Evolutionary conservation across 2,329 filamentous ascomycete species (phyloP).

Genomic region (Aspergillus oerlinghausenensis): DNA sequence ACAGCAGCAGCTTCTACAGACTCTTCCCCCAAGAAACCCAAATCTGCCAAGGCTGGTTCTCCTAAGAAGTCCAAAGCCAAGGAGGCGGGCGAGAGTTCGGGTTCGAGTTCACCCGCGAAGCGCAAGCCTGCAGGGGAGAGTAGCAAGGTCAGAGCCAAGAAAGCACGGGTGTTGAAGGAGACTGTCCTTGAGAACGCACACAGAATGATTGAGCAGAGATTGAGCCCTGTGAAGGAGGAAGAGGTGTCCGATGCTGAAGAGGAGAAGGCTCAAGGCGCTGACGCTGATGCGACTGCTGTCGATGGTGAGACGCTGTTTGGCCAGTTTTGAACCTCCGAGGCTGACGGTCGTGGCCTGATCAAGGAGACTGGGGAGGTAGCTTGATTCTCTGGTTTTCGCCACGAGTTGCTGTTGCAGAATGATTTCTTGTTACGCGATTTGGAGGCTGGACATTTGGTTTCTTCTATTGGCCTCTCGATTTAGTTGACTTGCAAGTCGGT

Average conservation of each 20-base stretch:
- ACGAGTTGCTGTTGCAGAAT: not conserved
- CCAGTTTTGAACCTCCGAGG: not conserved
- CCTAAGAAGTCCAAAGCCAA: constrained; percentile 4
- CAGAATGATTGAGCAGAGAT: constrained; percentile 1
- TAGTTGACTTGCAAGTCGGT: not conserved
- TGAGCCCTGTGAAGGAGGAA: not conserved
- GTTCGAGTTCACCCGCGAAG: constrained; percentile 8
- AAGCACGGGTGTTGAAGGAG: constrained; percentile 4
- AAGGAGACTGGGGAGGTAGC: not conserved
- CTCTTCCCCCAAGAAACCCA: constrained; percentile 12
- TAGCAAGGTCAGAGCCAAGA: not conserved
- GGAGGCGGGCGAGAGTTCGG: not conserved
- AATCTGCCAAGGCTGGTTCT: constrained; percentile 7
- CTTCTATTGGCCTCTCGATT: not conserved
- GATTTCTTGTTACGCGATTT: not conserved
- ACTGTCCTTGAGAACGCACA: constrained; percentile 8
- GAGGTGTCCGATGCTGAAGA: not conserved
- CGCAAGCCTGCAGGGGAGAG: not conserved
- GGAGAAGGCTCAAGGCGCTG: not conserved
- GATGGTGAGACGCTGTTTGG: not conserved
- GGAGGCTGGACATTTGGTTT: not conserved
- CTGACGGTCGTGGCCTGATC: not conserved
- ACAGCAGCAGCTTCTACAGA: constrained; percentile 18
- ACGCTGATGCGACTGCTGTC: not conserved
- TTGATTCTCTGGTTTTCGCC: not conserved